A percentile compares a stretch with the other conserved stretches of the same genome.
These are phyloP conservation scores for Apiospora malaysiana DNA, from an alignment of 2,329 filamentous ascomycete genomes.

Conservation along the genomic window DNA sequence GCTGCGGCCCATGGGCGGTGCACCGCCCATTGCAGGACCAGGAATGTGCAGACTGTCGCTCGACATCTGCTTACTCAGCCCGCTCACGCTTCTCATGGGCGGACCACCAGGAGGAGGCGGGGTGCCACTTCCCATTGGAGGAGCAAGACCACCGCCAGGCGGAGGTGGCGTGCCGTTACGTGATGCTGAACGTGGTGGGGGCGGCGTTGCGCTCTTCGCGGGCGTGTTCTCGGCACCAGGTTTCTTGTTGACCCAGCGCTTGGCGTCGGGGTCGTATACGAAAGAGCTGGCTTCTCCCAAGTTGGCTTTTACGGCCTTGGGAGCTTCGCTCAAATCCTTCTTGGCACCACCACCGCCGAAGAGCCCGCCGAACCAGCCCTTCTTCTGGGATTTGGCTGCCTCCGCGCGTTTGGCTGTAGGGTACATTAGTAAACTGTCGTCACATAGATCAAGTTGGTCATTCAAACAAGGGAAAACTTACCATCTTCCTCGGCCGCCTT, in stretches of 20 bases:
- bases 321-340: constrained; percentile 56
- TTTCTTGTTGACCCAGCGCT: constrained; percentile 99
- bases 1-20: constrained; percentile 54
- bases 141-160: constrained; percentile 30
- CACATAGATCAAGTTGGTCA: not conserved
- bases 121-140: constrained; percentile 32
- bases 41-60: constrained; percentile 44
- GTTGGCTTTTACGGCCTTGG: constrained; percentile 82
- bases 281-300: constrained; percentile 93
- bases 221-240: constrained; percentile 68
- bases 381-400: constrained; percentile 59
- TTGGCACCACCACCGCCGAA: constrained; percentile 73
- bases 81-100: constrained; percentile 32
- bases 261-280: constrained; percentile 92
- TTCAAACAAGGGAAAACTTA: constrained; percentile 44
- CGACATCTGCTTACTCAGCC: constrained; percentile 43
- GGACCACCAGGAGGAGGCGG: constrained; percentile 31
- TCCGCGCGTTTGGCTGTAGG: constrained; percentile 64
- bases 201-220: constrained; percentile 72
- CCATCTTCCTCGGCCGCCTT: constrained; percentile 81
- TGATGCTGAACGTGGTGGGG: constrained; percentile 71
- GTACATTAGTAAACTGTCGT: not conserved
- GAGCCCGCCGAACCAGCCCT: constrained; percentile 84
- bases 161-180: constrained; percentile 56
- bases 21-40: constrained; percentile 30